phyloP scores from a whole-genome alignment of 805 yeast species.

The Cyberlindnera maritima region DNA sequence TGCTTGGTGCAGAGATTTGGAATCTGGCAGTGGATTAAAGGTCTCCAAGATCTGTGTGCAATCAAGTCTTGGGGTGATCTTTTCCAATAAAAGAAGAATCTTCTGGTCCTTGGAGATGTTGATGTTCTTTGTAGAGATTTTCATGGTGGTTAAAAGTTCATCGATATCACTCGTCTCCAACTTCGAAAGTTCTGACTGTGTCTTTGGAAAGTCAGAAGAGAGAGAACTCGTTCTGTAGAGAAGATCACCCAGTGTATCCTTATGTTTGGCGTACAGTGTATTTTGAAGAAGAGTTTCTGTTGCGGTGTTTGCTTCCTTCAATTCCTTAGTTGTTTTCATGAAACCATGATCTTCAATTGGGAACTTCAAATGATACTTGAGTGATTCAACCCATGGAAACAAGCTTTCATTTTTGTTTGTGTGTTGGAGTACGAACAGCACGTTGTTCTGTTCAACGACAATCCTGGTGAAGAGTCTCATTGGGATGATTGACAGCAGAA shows the following conservation, averaged over 20 bases:
- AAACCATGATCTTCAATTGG: constrained; percentile 44
- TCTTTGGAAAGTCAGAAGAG: neutral
- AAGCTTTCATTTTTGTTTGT: neutral
- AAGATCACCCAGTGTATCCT: constrained; percentile 17
- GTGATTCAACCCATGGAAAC: neutral
- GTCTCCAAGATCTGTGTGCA: constrained; percentile 2
- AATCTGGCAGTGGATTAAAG: neutral
- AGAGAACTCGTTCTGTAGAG: constrained; percentile 2
- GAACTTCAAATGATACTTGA: constrained; percentile 31
- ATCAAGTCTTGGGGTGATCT: neutral
- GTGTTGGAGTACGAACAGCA: neutral
- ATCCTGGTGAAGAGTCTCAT: constrained; percentile 37
- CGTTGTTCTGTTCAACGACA: constrained; percentile 28
- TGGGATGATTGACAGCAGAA: constrained; percentile 38
- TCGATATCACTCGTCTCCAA: neutral
- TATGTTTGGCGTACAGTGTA: constrained; percentile 19
- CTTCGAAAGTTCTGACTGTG: neutral
- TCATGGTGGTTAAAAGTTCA: neutral
- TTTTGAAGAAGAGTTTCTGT: constrained; percentile 26
- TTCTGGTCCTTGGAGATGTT: neutral
- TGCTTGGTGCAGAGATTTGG: neutral
- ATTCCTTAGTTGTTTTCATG: constrained; percentile 17
- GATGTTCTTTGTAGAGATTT: neutral
- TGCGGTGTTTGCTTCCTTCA: constrained; percentile 9
- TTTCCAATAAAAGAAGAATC: neutral